A percentile compares a stretch with the other conserved stretches of the same genome.
Conservation (phyloP, 148 eudicot species). For the Suaeda aralocaspica region DNA sequence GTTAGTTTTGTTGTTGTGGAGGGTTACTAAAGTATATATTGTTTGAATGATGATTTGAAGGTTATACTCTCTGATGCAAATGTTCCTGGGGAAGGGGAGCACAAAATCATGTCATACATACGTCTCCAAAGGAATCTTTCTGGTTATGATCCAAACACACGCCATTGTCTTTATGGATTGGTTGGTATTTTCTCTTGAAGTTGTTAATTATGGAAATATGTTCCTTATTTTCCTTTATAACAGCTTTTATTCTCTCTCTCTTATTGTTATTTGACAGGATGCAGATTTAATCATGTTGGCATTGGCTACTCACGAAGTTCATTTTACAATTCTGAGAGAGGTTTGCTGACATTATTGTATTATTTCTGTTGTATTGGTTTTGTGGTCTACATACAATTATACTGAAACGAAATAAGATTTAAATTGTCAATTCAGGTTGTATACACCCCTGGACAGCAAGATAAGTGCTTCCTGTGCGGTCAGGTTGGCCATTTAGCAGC, state of each 20-base stretch:
- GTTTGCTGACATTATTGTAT: constrained; percentile 27
- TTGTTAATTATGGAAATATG: neutral
- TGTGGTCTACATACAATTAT: neutral
- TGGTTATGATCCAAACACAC: constrained; percentile 93
- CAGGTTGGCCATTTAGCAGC: constrained; percentile 94
- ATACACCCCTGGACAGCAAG: constrained; percentile 78
- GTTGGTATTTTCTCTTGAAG: constrained; percentile 56
- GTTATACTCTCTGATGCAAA: constrained; percentile 97
- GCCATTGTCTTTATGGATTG: constrained; percentile 92
- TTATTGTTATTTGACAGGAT: constrained; percentile 40
- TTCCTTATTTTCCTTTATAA: neutral
- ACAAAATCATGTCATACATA: constrained; percentile 93
- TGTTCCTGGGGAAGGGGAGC: constrained; percentile 99
- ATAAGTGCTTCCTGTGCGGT: constrained; percentile 91
- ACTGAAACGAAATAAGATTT: neutral
- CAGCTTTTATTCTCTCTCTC: neutral
- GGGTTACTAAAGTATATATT: neutral
- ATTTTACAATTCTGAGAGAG: constrained; percentile 94
- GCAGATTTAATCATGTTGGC: constrained; percentile 94
- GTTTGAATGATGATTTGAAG: constrained; percentile 37
- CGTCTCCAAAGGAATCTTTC: constrained; percentile 98
- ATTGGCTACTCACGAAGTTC: constrained; percentile 95
- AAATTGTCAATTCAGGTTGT: constrained; percentile 52
- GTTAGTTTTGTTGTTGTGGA: neutral
- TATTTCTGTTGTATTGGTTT: neutral